A percentile compares a stretch with the other conserved stretches of the same genome.
phyloP scores from a whole-genome alignment of 192 early-diverging fungal species.

The Entomortierella beljakovae region DNA sequence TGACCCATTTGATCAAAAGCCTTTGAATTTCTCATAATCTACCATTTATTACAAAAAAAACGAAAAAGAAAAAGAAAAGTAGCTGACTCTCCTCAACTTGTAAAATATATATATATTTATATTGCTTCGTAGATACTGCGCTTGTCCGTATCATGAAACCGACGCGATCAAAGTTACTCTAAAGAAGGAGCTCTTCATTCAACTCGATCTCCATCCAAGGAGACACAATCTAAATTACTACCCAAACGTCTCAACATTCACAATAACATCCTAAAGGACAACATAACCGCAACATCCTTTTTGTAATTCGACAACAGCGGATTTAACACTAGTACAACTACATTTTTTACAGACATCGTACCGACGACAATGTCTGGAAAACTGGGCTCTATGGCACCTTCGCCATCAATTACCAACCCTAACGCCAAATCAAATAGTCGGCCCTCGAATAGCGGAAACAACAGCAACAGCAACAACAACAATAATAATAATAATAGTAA shows the following conservation, averaged over 20 bases:
- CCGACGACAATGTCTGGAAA: slow-evolving; percentile 34
- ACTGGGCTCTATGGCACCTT: slow-evolving; percentile 32
- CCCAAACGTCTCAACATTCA: neutral
- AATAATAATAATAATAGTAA: slow-evolving; percentile 7
- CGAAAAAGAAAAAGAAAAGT: neutral
- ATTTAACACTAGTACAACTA: neutral
- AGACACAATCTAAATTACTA: neutral
- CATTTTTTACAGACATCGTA: slow-evolving; percentile 7
- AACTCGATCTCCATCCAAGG: slow-evolving; percentile 3
- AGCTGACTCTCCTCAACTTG: neutral
- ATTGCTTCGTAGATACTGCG: neutral
- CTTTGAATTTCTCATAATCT: too few relatives aligned
- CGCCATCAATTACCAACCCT: slow-evolving; percentile 40
- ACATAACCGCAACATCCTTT: neutral
- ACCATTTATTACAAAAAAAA: neutral
- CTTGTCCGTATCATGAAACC: slow-evolving; percentile 29
- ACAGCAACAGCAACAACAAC: slow-evolving; percentile 9
- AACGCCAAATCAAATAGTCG: slow-evolving; percentile 39
- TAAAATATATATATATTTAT: too few relatives aligned
- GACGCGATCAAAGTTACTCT: slow-evolving; percentile 17
- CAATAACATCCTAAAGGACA: neutral
- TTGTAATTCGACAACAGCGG: neutral
- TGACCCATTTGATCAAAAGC: too few relatives aligned
- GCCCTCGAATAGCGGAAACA: slow-evolving; percentile 13
- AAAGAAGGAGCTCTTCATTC: slow-evolving; percentile 32